Base-by-base conservation (phyloP, 2,329 filamentous ascomycete species). In the Orbilia brochopaga region DNA sequence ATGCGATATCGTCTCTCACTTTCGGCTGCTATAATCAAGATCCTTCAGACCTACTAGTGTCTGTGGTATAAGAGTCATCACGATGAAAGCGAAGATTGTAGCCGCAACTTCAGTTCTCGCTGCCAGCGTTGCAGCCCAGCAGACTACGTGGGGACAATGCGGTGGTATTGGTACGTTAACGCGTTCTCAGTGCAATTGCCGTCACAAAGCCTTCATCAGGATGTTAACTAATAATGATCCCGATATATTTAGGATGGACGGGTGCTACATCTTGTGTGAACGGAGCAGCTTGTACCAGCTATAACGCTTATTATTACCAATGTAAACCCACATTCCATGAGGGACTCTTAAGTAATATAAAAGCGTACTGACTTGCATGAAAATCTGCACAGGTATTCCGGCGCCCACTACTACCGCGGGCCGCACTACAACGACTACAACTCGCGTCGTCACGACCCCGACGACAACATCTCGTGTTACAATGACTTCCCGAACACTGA, bases 81-180 rank as follows among this genome's bases (percentile, higher is more conserved):
- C 63, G 19, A 72, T 72, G 67, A 72, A 65, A 61, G 51, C 60
- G 65, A 60, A 51, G 23, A 51, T 72, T 51, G 61, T 72, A 55
- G 65, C 65, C 48, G 55, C 65, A 19, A 42, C 60, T 48, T 72
- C 55, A 19, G 67, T 55, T 46, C 60, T 72, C 23, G 67, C 60
- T 42, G 67, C 67, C 56, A 51, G 60, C 42, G 67, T 55, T 19
- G 67, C 67, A 23, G 67, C 67, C 35, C 67, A 72, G 60, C 67
- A 72, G 48, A 57, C 55, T 17, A 17, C 65, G 17, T 75, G 51
- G 48, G 73, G 74, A n/a, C 74, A 75, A 53, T 74, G 73, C 44
- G 61, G 67, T 42, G 67, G 67, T 53, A 72, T 65, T 30, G 67
- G 67, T 75, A 73, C 46, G 67, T 37, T n/a, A n/a, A n/a, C n/a